Percentiles rank a stretch among this genome's conserved stretches.
Evolutionary conservation across 306 rosid species (phyloP).

Genomic region (Fragaria vesca): DNA sequence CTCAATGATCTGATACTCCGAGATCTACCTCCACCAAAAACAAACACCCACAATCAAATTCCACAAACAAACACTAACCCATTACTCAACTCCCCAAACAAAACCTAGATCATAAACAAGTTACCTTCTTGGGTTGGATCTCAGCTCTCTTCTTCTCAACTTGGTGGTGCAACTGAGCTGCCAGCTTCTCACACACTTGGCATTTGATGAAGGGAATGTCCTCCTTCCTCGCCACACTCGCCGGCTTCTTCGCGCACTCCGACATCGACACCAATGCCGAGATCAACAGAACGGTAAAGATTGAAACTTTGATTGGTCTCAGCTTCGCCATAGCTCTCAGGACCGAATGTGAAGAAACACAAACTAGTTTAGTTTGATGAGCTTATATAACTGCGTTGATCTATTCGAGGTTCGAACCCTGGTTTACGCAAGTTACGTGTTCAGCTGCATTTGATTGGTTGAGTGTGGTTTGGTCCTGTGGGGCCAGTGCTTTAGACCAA

Average conservation of each 20-base stretch:
- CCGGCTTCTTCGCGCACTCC: constrained; percentile 62
- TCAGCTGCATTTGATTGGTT: constrained; percentile 43
- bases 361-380: not conserved
- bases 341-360: constrained; percentile 5
- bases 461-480: not conserved
- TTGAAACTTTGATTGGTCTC: constrained; percentile 36
- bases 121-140: constrained; percentile 85
- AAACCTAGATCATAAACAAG: constrained; percentile 15
- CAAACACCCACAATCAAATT: constrained; percentile 18
- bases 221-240: constrained; percentile 65
- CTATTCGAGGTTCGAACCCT: not conserved
- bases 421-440: constrained; percentile 10
- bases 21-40: constrained; percentile 46
- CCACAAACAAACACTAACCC: constrained; percentile 12
- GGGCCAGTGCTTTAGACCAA: constrained; percentile 49
- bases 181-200: constrained; percentile 88
- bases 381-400: not conserved
- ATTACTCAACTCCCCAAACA: constrained; percentile 15
- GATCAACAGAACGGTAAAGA: constrained; percentile 37
- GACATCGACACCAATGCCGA: constrained; percentile 53
- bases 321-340: constrained; percentile 34
- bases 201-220: constrained; percentile 82
- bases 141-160: constrained; percentile 70
- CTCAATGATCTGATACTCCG: constrained; percentile 88
- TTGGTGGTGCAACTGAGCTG: constrained; percentile 62